Percentiles rank a stretch among this genome's conserved stretches.
phyloP scores from a whole-genome alignment of 192 early-diverging fungal species.

The Jimgerdemannia flammicorona region DNA sequence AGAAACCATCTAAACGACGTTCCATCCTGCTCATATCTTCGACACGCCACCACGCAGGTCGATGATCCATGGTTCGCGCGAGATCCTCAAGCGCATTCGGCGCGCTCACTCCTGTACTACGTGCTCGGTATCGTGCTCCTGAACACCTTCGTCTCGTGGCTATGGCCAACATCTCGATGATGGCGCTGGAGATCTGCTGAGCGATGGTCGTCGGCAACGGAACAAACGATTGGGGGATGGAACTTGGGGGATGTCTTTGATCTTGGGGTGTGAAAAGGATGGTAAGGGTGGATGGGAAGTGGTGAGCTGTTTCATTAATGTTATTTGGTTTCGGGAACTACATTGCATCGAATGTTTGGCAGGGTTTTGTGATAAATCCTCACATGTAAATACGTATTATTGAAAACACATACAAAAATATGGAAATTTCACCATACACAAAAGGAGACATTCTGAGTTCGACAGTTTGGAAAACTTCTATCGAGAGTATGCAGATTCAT shows the following conservation, averaged over 20 bases:
- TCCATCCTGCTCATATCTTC: not conserved
- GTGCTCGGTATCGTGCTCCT: not conserved
- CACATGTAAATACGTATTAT: too few relatives aligned
- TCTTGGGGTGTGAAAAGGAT: too few relatives aligned
- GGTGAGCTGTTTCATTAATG: too few relatives aligned
- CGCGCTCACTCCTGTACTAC: not conserved
- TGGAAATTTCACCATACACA: too few relatives aligned
- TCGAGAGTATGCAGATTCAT: too few relatives aligned
- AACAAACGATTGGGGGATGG: not conserved
- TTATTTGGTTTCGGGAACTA: too few relatives aligned
- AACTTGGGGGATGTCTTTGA: not conserved
- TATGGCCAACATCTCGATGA: not conserved
- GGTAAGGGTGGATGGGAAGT: too few relatives aligned
- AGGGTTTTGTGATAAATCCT: too few relatives aligned
- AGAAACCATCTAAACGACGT: not conserved
- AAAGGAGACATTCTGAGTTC: too few relatives aligned
- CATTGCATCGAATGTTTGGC: too few relatives aligned
- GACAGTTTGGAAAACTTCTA: too few relatives aligned
- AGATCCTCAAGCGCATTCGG: not conserved
- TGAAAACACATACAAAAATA: too few relatives aligned
- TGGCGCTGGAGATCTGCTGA: not conserved
- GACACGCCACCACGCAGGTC: not conserved
- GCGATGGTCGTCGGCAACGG: not conserved
- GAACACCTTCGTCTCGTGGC: not conserved
- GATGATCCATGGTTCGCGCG: not conserved